These are phyloP conservation scores for Gastrolobium bilobum DNA, from an alignment of 306 rosid genomes.

Conservation along the genomic window DNA sequence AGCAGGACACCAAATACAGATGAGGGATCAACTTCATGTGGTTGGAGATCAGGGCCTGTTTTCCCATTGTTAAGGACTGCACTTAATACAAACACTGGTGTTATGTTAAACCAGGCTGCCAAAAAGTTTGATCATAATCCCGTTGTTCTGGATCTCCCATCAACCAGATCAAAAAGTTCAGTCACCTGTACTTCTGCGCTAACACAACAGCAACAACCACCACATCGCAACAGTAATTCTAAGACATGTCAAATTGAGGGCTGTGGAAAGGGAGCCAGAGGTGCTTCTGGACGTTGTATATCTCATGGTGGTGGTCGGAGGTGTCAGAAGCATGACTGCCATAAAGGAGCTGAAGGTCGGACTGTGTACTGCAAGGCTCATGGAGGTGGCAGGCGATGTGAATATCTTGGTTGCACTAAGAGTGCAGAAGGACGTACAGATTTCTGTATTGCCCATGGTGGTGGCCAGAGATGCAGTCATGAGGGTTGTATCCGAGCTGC, in stretches of 20 bases:
- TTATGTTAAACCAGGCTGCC: conserved; percentile 57
- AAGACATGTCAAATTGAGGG: conserved; percentile 90
- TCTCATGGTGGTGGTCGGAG: conserved; percentile 98
- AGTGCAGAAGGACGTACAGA: conserved; percentile 99
- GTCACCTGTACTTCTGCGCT: conserved; percentile 79
- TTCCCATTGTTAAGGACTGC: conserved; percentile 54
- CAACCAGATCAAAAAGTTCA: conserved; percentile 78
- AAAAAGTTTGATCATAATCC: conserved; percentile 56
- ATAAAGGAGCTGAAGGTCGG: conserved; percentile 96
- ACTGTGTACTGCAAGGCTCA: conserved; percentile 98
- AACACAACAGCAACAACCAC: conserved; percentile 66
- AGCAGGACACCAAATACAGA: conserved; percentile 59
- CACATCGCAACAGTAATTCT: conserved; percentile 65
- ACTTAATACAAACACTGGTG: conserved; percentile 47
- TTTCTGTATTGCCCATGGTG: conserved; percentile 97
- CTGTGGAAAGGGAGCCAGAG: conserved; percentile 96
- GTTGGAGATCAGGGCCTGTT: conserved; percentile 62
- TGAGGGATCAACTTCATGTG: conserved; percentile 75
- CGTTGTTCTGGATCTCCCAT: conserved; percentile 60
- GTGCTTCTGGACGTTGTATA: conserved; percentile 94
- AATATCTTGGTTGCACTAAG: conserved; percentile 91
- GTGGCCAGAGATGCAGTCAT: conserved; percentile 88
- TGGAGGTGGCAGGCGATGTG: conserved; percentile 96
- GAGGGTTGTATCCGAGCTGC: conserved; percentile 92
- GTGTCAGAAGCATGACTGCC: conserved; percentile 93